Evolutionary conservation across 148 eudicot genomes (phyloP).

Genomic region (Vaccinium darrowii): DNA sequence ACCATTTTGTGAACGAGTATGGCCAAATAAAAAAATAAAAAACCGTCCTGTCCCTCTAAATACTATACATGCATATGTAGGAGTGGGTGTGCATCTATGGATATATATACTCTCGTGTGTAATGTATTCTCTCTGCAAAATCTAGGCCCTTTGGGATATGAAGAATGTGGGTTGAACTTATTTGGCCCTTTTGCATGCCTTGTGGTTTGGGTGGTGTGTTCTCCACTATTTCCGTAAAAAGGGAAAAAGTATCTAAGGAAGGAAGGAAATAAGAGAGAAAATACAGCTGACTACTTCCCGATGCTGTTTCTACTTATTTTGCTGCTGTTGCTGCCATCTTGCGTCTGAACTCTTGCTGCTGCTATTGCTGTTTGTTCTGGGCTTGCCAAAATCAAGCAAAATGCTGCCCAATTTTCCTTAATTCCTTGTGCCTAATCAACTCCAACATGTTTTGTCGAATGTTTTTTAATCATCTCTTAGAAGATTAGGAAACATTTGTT

Average conservation of each 20-base stretch:
- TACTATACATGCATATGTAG: neutral
- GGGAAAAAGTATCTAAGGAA: neutral
- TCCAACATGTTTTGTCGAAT: too few species aligned
- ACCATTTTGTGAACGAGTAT: neutral
- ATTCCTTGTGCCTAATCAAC: too few species aligned
- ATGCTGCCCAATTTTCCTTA: too few species aligned
- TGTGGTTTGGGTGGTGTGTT: neutral
- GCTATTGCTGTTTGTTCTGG: too few species aligned
- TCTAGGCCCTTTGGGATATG: neutral
- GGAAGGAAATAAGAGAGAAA: neutral
- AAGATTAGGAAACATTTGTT: too few species aligned
- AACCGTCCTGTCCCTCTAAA: too few species aligned
- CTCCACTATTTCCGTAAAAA: neutral
- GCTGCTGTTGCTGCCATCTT: too few species aligned
- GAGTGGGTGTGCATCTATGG: neutral
- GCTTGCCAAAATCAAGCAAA: too few species aligned
- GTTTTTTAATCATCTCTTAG: too few species aligned
- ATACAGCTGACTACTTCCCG: neutral
- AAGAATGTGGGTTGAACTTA: neutral
- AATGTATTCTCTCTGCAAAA: neutral
- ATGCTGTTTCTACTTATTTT: too few species aligned
- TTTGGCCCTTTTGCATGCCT: neutral
- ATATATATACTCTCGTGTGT: too few species aligned
- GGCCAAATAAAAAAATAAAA: neutral
- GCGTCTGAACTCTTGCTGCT: too few species aligned